phyloP scores from a whole-genome alignment of 1,284 basidiomycete genomes.

The Xerocomus nothofagi region DNA sequence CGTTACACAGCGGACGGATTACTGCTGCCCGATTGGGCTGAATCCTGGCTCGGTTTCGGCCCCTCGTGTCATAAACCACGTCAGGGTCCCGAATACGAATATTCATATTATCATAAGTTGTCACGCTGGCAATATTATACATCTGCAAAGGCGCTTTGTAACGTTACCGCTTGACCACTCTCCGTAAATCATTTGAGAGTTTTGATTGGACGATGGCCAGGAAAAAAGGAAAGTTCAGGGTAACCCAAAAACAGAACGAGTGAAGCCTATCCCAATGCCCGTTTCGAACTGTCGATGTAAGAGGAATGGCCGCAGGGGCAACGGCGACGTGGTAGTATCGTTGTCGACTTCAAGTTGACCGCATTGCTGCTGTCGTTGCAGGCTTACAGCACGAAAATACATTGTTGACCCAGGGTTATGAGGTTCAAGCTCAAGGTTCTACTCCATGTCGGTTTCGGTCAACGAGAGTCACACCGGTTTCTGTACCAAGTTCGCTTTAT shows the following conservation, averaged over 20 bases:
- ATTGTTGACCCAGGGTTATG: background rate
- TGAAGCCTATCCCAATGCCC: too few relatives aligned
- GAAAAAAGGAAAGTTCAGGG: too few relatives aligned
- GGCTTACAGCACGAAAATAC: background rate
- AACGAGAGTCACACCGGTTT: background rate
- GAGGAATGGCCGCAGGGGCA: background rate
- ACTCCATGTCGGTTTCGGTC: background rate
- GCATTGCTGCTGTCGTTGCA: background rate
- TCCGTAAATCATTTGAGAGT: too few relatives aligned
- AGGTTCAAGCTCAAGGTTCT: background rate
- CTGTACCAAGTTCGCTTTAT: background rate
- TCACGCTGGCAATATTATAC: too few relatives aligned
- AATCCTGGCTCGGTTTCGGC: background rate
- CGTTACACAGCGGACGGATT: too few relatives aligned
- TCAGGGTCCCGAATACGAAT: constrained; percentile 25
- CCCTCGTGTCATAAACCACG: constrained; percentile 1
- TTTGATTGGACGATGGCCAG: too few relatives aligned
- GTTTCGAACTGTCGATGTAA: too few relatives aligned
- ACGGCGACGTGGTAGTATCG: background rate
- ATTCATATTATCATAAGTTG: background rate
- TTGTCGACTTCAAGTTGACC: background rate
- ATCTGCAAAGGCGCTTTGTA: too few relatives aligned
- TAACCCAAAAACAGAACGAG: too few relatives aligned
- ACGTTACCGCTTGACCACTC: too few relatives aligned
- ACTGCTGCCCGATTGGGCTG: constrained; percentile 3